phyloP scores from a whole-genome alignment of 2,329 filamentous ascomycete genomes.

The Aspergillus pseudoviridinutans region DNA sequence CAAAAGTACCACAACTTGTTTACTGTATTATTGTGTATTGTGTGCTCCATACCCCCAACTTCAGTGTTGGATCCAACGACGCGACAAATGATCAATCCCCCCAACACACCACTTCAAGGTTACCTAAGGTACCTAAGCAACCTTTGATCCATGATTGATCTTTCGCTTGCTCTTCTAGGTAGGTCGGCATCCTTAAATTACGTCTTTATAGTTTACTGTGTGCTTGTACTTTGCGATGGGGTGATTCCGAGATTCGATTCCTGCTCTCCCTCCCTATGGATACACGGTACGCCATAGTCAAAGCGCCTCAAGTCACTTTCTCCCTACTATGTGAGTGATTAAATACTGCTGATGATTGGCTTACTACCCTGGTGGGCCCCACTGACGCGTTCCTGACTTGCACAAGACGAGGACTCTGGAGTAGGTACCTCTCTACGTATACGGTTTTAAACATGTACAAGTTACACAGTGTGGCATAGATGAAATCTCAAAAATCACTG shows the following conservation, averaged over 20 bases:
- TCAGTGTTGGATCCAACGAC: background rate
- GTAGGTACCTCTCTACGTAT: background rate
- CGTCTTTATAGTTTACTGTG: background rate
- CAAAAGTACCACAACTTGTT: background rate
- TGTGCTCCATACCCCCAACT: background rate
- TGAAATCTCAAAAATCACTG: too few relatives aligned
- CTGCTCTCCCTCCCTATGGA: background rate
- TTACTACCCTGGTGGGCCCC: slow-evolving; percentile 18
- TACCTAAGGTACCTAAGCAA: background rate
- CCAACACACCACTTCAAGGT: background rate
- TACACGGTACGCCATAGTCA: background rate
- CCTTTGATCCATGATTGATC: background rate
- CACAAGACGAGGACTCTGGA: background rate
- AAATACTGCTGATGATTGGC: slow-evolving; percentile 12
- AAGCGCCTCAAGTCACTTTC: background rate
- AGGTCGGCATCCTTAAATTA: background rate
- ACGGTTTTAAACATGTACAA: background rate
- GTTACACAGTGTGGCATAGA: too few relatives aligned
- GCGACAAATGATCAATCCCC: background rate
- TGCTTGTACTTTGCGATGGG: background rate
- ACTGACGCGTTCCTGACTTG: slow-evolving; percentile 29
- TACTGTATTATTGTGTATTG: background rate
- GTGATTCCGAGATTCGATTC: background rate
- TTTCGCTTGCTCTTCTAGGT: background rate
- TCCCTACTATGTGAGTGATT: background rate